These are phyloP conservation scores for Haplosporangium sp. DNA, from an alignment of 371 early-diverging fungal species.

Conservation along the genomic window DNA sequence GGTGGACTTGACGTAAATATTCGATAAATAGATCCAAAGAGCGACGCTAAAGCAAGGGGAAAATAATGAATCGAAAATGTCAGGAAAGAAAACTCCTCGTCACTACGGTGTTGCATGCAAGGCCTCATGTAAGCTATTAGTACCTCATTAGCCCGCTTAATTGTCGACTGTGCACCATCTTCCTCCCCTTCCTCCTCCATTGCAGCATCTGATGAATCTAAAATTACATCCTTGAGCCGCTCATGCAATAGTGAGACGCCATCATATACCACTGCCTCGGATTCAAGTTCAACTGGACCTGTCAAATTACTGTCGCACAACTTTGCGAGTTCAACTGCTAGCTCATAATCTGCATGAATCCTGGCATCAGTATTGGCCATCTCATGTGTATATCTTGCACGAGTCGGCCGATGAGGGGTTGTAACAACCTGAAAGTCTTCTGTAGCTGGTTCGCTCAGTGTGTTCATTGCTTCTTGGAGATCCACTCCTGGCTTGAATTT, in stretches of 20 bases:
- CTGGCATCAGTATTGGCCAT: conserved; percentile 49
- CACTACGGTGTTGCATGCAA: not conserved
- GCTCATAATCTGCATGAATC: conserved; percentile 45
- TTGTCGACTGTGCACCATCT: conserved; percentile 27
- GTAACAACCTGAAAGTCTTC: conserved; percentile 36
- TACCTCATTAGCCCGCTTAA: conserved; percentile 32
- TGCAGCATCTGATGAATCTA: conserved; percentile 18
- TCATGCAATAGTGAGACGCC: conserved; percentile 35
- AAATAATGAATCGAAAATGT: not conserved
- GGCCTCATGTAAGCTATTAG: not conserved
- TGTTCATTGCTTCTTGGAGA: conserved; percentile 75
- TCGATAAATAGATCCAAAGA: conserved; percentile 84
- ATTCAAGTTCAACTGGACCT: conserved; percentile 9
- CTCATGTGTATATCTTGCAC: conserved; percentile 54
- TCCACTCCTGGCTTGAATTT: conserved; percentile 87
- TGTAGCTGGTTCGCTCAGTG: conserved; percentile 64
- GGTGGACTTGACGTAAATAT: conserved; percentile 91
- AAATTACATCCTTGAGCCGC: conserved; percentile 36
- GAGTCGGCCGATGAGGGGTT: conserved; percentile 42
- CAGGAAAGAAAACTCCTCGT: not conserved
- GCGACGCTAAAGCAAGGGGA: conserved; percentile 32
- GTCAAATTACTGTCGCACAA: conserved; percentile 35
- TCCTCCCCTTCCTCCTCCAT: conserved; percentile 47
- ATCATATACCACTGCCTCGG: conserved; percentile 24
- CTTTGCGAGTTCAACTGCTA: conserved; percentile 35